These are phyloP conservation scores for Aspergillus fumigatus DNA, from an alignment of 2,329 filamentous ascomycete species.

Conservation along the genomic window DNA sequence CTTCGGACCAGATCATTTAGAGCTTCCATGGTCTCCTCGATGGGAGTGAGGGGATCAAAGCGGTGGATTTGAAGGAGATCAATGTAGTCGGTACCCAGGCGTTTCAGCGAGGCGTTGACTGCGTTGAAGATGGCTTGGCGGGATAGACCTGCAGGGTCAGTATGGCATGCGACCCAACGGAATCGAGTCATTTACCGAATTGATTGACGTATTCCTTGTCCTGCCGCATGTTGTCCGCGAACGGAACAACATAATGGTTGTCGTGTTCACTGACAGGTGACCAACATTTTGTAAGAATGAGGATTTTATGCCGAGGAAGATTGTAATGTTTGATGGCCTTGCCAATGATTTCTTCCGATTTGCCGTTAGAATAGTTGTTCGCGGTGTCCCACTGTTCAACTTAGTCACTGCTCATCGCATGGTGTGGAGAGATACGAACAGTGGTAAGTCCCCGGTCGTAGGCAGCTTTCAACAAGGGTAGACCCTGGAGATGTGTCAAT, in stretches of 20 bases:
- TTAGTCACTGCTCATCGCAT: slow-evolving; percentile 27
- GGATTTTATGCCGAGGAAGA: slow-evolving; percentile 17
- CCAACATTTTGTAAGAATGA: slow-evolving; percentile 20
- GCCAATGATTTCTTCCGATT: slow-evolving; percentile 59
- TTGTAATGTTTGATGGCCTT: slow-evolving; percentile 42
- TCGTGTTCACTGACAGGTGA: slow-evolving; percentile 15
- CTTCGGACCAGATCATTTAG: slow-evolving; percentile 36
- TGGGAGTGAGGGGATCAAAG: slow-evolving; percentile 28
- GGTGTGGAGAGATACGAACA: slow-evolving; percentile 1
- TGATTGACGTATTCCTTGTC: slow-evolving; percentile 2
- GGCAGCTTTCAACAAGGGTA: neutral
- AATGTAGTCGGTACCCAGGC: slow-evolving; percentile 39
- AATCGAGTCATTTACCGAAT: slow-evolving; percentile 8
- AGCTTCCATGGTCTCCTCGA: slow-evolving; percentile 46
- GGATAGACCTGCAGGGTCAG: slow-evolving; percentile 34
- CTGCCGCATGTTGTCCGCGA: neutral
- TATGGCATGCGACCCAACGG: slow-evolving; percentile 18
- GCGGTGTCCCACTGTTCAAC: neutral
- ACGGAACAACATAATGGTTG: neutral
- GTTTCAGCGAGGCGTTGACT: slow-evolving; percentile 33
- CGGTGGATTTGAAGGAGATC: slow-evolving; percentile 1
- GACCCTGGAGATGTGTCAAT: neutral
- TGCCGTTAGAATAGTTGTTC: slow-evolving; percentile 46
- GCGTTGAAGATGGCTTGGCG: slow-evolving; percentile 39
- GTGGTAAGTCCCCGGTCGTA: slow-evolving; percentile 25